These are phyloP conservation scores for Vigna hirtella DNA, from an alignment of 306 rosid species.

Conservation along the genomic window DNA sequence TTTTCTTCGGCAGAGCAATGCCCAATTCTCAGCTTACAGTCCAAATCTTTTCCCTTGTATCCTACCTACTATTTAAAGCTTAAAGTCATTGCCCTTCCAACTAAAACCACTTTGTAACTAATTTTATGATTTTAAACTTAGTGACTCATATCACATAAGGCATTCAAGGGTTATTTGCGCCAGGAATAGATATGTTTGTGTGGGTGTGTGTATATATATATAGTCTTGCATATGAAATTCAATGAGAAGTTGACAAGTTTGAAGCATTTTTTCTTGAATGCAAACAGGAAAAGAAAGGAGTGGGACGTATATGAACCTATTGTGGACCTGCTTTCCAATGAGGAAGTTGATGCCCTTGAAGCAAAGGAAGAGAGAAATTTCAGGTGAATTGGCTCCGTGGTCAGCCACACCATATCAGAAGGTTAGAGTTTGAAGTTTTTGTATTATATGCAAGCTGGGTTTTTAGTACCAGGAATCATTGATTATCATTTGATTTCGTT, in stretches of 20 bases:
- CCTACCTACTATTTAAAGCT: background rate
- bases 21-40: background rate
- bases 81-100: background rate
- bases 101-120: background rate
- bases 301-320: conserved; percentile 93
- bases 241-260: conserved; percentile 28
- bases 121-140: background rate
- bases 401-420: conserved; percentile 21
- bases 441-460: conserved; percentile 1
- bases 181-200: background rate
- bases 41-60: background rate
- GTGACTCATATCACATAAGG: background rate
- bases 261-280: conserved; percentile 45
- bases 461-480: background rate
- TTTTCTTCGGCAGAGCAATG: background rate
- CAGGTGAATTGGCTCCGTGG: conserved; percentile 46
- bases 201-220: background rate
- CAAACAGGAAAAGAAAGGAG: conserved; percentile 93
- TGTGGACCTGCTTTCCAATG: conserved; percentile 89
- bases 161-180: background rate
- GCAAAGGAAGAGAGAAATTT: conserved; percentile 87
- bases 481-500: background rate
- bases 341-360: conserved; percentile 95
- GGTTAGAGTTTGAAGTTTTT: conserved; percentile 1
- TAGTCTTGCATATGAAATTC: conserved; percentile 3